Base-by-base conservation (phyloP, 2,329 filamentous ascomycete species). In the Mycosphaerella sp. region DNA sequence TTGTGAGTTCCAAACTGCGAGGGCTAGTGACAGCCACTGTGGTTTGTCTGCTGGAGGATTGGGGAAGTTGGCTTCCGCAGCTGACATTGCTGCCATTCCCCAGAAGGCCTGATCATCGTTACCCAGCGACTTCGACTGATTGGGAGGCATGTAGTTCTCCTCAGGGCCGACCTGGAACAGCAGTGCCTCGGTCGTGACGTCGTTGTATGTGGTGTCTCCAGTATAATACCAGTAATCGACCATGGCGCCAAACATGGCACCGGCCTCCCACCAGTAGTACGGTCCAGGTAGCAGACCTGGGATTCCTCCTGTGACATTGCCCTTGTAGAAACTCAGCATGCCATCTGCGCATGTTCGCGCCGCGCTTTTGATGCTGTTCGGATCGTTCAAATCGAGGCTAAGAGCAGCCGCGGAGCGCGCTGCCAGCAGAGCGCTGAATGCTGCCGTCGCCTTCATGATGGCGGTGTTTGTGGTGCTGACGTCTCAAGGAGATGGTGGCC, bases 181-280 rank as follows among this genome's bases (percentile, higher is more conserved):
- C 63, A 86, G 70, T 2, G 77, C 81, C 56, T 80, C 63, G 50
- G 73, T 79, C 18, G 82, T 71, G 12, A 79, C 73, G 4, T 75
- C 65, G 66, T 86, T 86, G 70, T 82, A 87, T 47, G 76, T 76
- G 6, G 69, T 61, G 66, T 87, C 84, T 54, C 81, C 82, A 0
- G 84, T 87, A 50, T 79, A 75, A 54, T 82, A 78, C 80, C 82
- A 85, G 68, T 87, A 87, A 66, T 87, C 82, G 40, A 87, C 73
- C 59, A 85, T 72, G 0, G 81, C 79, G 55, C 82, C 81, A 75
- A 84, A 85, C 70, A 88, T 67, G 37, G 64, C 66, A n/a, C 67
- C 67, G 9, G 80, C 81, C 64, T 87, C 81, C 84, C 84, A 88
- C 84, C 84, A 88, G 73, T 86, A 87, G 65, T 84, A 85, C 57